Conservation (phyloP, 1,284 basidiomycete genomes). For the Trametes versicolor region DNA sequence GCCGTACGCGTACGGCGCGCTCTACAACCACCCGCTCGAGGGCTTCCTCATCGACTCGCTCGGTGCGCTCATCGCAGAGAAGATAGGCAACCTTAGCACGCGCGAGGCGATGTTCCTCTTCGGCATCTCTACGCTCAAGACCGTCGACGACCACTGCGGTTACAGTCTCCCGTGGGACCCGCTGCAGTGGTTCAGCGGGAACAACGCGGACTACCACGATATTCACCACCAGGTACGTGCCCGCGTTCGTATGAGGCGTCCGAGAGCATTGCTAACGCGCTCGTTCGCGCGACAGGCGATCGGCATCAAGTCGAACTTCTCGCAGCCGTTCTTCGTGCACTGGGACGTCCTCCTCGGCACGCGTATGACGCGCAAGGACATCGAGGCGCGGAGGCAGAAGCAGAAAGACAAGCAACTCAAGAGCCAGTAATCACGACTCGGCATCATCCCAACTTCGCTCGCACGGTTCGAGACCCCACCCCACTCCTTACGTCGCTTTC, state of each 20-base stretch:
- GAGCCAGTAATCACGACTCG: conserved; percentile 4
- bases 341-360: conserved; percentile 88
- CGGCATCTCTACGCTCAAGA: conserved; percentile 89
- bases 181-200: conserved; percentile 85
- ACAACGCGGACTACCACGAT: conserved; percentile 98
- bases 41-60: conserved; percentile 88
- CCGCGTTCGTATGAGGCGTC: too few species aligned
- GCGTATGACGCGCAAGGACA: conserved; percentile 78
- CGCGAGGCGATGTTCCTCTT: conserved; percentile 91
- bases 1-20: conserved; percentile 95
- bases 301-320: conserved; percentile 96
- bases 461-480: neutral
- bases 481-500: neutral
- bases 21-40: conserved; percentile 98
- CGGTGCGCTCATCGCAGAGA: conserved; percentile 85
- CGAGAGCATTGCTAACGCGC: neutral
- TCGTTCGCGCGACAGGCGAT: conserved; percentile 59
- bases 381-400: conserved; percentile 55
- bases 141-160: conserved; percentile 98
- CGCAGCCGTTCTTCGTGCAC: conserved; percentile 93
- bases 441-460: neutral
- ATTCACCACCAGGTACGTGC: conserved; percentile 90
- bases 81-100: conserved; percentile 73
- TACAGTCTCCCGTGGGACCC: conserved; percentile 92
- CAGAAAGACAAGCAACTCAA: conserved; percentile 30